Conservation (phyloP, 257 asterid genomes). For the Nicotiana tomentosiformis region DNA sequence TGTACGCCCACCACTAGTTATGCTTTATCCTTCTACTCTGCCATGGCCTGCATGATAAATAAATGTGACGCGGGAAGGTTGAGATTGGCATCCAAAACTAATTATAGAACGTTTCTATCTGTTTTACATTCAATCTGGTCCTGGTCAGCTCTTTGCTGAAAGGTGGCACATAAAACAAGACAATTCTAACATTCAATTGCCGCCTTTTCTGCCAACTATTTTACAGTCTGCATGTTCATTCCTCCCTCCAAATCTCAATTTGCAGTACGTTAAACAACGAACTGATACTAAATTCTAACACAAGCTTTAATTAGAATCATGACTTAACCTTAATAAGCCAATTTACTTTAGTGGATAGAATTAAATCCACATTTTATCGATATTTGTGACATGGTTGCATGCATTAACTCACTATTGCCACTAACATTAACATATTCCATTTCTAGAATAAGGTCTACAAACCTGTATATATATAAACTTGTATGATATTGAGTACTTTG, state of each 20-base stretch:
- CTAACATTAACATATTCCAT: neutral
- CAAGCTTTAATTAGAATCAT: neutral
- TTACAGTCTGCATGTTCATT: neutral
- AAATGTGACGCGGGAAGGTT: neutral
- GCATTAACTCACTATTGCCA: conserved; percentile 18
- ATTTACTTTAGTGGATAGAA: neutral
- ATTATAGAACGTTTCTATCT: neutral
- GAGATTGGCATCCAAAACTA: neutral
- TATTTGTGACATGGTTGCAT: conserved; percentile 17
- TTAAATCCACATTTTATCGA: conserved; percentile 21
- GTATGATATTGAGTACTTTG: neutral
- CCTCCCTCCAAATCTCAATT: neutral
- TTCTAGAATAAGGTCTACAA: neutral
- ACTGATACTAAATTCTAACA: neutral
- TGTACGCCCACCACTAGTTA: no score
- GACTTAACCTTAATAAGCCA: neutral
- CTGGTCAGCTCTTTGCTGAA: neutral
- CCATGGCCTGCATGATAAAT: neutral
- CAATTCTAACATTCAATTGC: conserved; percentile 17
- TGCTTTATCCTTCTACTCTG: neutral
- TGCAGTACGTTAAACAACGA: neutral
- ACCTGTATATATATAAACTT: neutral
- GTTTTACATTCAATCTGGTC: neutral
- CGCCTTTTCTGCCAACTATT: conserved; percentile 7
- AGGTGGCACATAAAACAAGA: conserved; percentile 36